Evolutionary conservation across 1,284 basidiomycete genomes (phyloP), one percentile per base, ranked within the genome.

Genomic region (Pseudozyma hubeiensis): DNA sequence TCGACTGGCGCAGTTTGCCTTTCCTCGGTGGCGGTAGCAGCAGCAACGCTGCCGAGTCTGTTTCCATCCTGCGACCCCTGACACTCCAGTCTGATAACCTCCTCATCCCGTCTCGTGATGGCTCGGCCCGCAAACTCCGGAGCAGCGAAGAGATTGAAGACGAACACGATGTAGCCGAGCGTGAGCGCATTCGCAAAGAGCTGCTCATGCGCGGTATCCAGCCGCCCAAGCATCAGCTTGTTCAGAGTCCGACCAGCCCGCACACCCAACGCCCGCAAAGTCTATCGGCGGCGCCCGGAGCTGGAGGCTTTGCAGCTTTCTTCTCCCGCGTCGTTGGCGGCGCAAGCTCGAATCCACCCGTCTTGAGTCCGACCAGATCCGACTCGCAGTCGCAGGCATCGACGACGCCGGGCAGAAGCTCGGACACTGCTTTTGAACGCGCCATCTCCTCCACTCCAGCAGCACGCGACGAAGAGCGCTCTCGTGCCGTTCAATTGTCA

Each of bases 1-100:
- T 77, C 51, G 75, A 77, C 34, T 77, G 75, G 75, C 61, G 75
- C 10, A 68, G 63, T 40, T 35, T 77, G 37, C 64, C 66, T 7
- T 74, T 77, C 64, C 65, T 70, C 35, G 75, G 71, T 16, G 70
- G 71, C 13, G 70, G 75, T 5, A 40, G 58, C 41, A 61, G 43
- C 47, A 35, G 16, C 50, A 48, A 17, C 17, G 19, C 43, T 7
- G 90, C 90, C 84, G 90, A 90, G 77, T 73, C 88, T 0, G 90
- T 90, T 47, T 66, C 81, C 43, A 16, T 87, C 71, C 85, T 92
- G 62, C 90, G 90, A 13, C 91, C 90, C 8, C 85, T 93, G 41
- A 92, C 90, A 7, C 86, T 93, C 44, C 64, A 64, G 37, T 54
- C 64, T 8, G 53, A 61, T 51, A 68, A 52, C 41, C 54, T 64